Conservation (phyloP, 2,329 filamentous ascomycete species). For the Exophiala bonariae region DNA sequence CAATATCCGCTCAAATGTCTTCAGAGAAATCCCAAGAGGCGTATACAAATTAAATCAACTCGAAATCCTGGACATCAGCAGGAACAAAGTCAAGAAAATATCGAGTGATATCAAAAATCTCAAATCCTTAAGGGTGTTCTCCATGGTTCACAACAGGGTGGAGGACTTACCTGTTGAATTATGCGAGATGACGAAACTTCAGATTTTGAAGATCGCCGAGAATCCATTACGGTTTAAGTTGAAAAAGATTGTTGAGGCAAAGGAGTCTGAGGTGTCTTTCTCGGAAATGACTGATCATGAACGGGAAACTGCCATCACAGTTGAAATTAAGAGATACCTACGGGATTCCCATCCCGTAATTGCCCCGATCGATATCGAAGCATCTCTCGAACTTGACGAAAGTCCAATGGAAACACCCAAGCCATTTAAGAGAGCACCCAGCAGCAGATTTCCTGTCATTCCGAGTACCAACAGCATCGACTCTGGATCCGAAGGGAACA, state of each 20-base stretch:
- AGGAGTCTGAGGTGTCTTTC: slow-evolving; percentile 63
- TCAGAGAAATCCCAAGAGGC: slow-evolving; percentile 62
- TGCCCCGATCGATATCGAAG: slow-evolving; percentile 43
- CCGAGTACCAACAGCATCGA: slow-evolving; percentile 64
- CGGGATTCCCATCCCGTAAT: slow-evolving; percentile 44
- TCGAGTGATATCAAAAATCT: slow-evolving; percentile 79
- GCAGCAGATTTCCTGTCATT: slow-evolving; percentile 60
- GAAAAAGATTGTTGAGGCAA: slow-evolving; percentile 64
- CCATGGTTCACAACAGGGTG: slow-evolving; percentile 83
- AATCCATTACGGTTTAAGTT: slow-evolving; percentile 83
- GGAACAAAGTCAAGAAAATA: slow-evolving; percentile 77
- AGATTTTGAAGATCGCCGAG: slow-evolving; percentile 85
- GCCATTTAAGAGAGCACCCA: slow-evolving; percentile 57
- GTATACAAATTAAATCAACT: slow-evolving; percentile 82
- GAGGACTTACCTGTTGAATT: slow-evolving; percentile 79
- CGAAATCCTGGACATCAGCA: slow-evolving; percentile 88
- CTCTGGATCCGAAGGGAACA: slow-evolving; percentile 17
- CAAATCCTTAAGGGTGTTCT: slow-evolving; percentile 83
- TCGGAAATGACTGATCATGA: slow-evolving; percentile 58
- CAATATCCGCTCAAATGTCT: slow-evolving; percentile 51
- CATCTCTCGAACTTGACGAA: slow-evolving; percentile 60
- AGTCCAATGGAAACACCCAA: slow-evolving; percentile 75
- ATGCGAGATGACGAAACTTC: slow-evolving; percentile 85
- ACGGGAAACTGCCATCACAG: slow-evolving; percentile 60
- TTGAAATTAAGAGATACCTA: slow-evolving; percentile 60